phyloP scores from a whole-genome alignment of 2,329 filamentous ascomycete genomes.

The Exophiala oligosperma region DNA sequence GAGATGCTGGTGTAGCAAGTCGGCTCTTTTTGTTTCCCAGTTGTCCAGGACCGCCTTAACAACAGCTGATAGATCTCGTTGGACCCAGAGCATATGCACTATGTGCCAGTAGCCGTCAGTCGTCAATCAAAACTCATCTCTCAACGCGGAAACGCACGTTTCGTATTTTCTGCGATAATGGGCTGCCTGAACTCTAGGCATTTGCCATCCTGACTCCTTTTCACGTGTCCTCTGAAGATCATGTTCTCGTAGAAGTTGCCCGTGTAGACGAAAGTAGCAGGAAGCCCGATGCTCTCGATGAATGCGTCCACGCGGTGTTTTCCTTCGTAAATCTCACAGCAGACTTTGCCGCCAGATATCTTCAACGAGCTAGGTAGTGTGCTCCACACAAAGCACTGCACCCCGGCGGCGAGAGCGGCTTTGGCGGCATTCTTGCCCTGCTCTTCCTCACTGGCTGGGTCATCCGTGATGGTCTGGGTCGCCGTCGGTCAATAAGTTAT shows the following conservation, averaged over 20 bases:
- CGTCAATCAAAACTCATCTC: not conserved
- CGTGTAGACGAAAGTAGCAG: slow-evolving; percentile 25
- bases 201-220: slow-evolving; percentile 10
- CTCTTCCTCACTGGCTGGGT: slow-evolving; percentile 22
- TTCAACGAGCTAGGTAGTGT: slow-evolving; percentile 16
- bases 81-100: slow-evolving; percentile 26
- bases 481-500: not conserved
- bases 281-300: slow-evolving; percentile 23
- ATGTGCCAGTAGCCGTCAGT: not conserved
- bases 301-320: slow-evolving; percentile 27
- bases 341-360: slow-evolving; percentile 16
- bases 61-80: slow-evolving; percentile 23
- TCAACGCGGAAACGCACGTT: slow-evolving; percentile 6
- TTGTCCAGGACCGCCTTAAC: slow-evolving; percentile 26
- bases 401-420: slow-evolving; percentile 13
- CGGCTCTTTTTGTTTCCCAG: slow-evolving; percentile 25
- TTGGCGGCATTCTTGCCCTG: slow-evolving; percentile 18
- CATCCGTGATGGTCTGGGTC: slow-evolving; percentile 14
- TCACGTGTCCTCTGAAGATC: slow-evolving; percentile 16
- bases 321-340: slow-evolving; percentile 24
- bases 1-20: slow-evolving; percentile 16
- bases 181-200: slow-evolving; percentile 21
- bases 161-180: slow-evolving; percentile 16
- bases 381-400: slow-evolving; percentile 22
- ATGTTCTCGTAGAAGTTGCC: slow-evolving; percentile 28